Evolutionary conservation across 805 yeast genomes (phyloP), one percentile per base, ranked within the genome.

Genomic region (Kuraishia piskuri): DNA sequence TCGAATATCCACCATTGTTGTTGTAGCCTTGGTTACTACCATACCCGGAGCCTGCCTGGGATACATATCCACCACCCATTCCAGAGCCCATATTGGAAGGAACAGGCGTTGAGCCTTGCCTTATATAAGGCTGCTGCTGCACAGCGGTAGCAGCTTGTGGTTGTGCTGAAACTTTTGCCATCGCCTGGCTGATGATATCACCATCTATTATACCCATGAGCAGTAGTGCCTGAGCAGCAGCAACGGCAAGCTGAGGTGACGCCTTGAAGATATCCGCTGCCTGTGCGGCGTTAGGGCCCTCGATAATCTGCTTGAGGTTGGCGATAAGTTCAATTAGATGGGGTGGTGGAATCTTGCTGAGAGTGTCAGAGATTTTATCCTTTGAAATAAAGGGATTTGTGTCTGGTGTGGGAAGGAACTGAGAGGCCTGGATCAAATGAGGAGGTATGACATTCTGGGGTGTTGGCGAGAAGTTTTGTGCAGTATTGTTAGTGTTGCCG

Each of bases 161-260:
- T 31, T 48, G 50, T 26, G 36, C 23, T 20, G 48, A 36, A 17
- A 37, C 48, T 17, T 14, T 22, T 3, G 23, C 36, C 67, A 64
- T 61, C 17, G 88, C 80, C 56, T 82, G 79, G 37, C 75, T 74
- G n/a, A 86, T 80, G n/a, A 84, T 86, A 48, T 80, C 82, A 44
- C 76, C 73, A 63, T 86, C 88, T 22, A 87, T 80, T 47, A 87
- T 75, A 0, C 94, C 95, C 91, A 87, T 86, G 50, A 86, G 72
- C 20, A 87, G 68, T 56, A 87, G 70, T 2, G 90, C 87, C 63
- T 87, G 94, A 0, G 91, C 82, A 1, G 88, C 83, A 1, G 88
- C 77, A 2, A 81, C 70, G 2, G 90, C 85, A 46, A 86, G 68
- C 50, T 81, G 68, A 19, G 83, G 83, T 57, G 81, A 69, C 59